phyloP scores from a whole-genome alignment of 163 green algal species.

The Prototheca wickerhamii region DNA sequence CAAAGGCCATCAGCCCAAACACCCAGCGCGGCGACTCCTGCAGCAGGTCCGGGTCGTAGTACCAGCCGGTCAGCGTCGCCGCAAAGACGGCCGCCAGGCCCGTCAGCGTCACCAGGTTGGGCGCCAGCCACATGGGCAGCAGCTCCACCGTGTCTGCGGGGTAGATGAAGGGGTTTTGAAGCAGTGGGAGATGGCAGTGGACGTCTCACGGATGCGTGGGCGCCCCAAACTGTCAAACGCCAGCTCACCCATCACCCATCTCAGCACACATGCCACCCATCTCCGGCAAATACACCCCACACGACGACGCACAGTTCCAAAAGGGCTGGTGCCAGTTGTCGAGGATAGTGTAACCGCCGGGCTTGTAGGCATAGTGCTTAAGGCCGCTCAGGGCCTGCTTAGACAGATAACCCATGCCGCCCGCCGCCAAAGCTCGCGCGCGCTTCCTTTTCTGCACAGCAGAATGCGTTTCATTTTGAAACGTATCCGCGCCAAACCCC shows the following conservation, averaged over 20 bases:
- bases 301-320: constrained; percentile 66
- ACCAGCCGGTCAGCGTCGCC: constrained; percentile 44
- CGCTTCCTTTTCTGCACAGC: no score
- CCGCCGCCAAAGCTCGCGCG: no score
- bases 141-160: constrained; percentile 44
- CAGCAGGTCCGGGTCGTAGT: constrained; percentile 54
- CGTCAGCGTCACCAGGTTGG: constrained; percentile 89
- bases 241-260: not conserved
- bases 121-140: constrained; percentile 78
- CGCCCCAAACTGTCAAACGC: not conserved
- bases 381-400: constrained; percentile 53
- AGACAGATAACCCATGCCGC: constrained; percentile 52
- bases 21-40: constrained; percentile 48
- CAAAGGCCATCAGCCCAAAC: constrained; percentile 47
- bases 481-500: no score
- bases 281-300: not conserved
- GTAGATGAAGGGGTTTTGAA: constrained; percentile 1
- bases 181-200: not conserved
- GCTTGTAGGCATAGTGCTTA: constrained; percentile 62
- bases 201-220: no score
- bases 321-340: constrained; percentile 70
- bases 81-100: constrained; percentile 48
- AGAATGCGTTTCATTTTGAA: no score
- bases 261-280: not conserved
- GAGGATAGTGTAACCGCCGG: constrained; percentile 70